Evolutionary conservation across 306 rosid species (phyloP), one percentile per base, ranked within the genome.

Genomic region (Luffa acutangula): DNA sequence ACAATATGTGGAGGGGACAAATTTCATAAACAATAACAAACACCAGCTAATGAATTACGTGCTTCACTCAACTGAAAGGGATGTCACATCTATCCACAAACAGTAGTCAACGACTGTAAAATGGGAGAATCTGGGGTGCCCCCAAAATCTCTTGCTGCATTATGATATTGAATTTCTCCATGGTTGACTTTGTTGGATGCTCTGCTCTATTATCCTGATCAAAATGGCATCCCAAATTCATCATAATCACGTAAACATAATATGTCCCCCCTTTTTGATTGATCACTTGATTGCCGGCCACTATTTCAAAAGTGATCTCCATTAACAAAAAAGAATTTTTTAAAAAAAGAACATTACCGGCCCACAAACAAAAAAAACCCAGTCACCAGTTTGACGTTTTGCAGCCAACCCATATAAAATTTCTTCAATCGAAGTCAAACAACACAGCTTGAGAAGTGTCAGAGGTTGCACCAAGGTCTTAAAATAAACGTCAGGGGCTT

Each of bases 51-150:
- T 46, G 77, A 71, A 71, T 45, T 71, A 71, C 77, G 77, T 71
- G 77, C 77, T 46, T 71, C 52, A 71, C 77, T 71, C 77, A 71
- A 71, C 58, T 71, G 21, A 71, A 39, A 37, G 20, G 73, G 77
- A 58, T 46, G 77, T 71, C 77, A 71, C 77, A 46, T 71, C 77
- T 10, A 46, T 21, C 20, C n/a, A 71, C 53, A 69, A 46, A 71
- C 77, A 71, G 21, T 71, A 71, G 77, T 71, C 77, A 71, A 71
- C 77, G 77, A 71, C 41, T 71, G 57, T 20, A 71, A 46, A 71
- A 71, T 3, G 73, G 73, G 15, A 70, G 77, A 71, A 71, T 71
- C 34, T 31, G 58, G 2, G 9, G 76, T n/a, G 52, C 25, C 49
- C 37, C 53, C 18, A n/a, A 42, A 70, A 42, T 70, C 53, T 70